Base-by-base conservation (phyloP, 345 rosid species). In the Populus alba region DNA sequence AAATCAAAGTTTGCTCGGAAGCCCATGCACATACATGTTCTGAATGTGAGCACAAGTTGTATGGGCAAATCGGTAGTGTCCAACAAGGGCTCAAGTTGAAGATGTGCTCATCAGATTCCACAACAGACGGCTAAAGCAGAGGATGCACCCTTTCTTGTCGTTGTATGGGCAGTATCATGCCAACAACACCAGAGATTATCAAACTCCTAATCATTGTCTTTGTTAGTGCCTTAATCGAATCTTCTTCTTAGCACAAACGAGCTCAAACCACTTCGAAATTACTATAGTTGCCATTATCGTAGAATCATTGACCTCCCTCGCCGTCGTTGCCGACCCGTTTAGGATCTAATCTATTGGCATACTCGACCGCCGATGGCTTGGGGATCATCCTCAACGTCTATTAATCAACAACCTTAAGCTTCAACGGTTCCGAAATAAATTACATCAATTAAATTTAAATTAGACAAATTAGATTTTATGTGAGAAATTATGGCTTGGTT, bases 51-150 rank as follows among this genome's bases (percentile, higher is more conserved):
- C 27, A 27, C 27, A 27, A 27, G 27, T 27, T 27, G 27, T 27
- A 27, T 27, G 27, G 27, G 27, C 27, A 29, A 66, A 41, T 62
- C 53, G 31, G 49, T 45, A 73, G 25, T 43, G 49, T 76, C 61
- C 69, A 63, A 38, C 33, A 15, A 29, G 18, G 22, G 31, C 7
- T 59, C 31, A 73, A 75, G 71, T 73, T 78, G 78, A 33, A 51
- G 76, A 31, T 79, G 81, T 62, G 75, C 8, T 83, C 74, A 71
- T 78, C 83, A 79, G 79, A 86, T 81, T 82, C 87, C 86, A 66
- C 69, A 65, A 77, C 63, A 68, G 80, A 78, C 73, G 82, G 87
- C 83, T 62, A 8, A 39, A 74, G 53, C 25, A 29, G 70, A 49
- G 62, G 62, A 78, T 63, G 27, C 53, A 45, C 29, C 18, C 29